A percentile compares a stretch with the other conserved stretches of the same genome.
These are phyloP conservation scores for Tuber magnatum DNA, from an alignment of 495 filamentous ascomycete genomes.

Conservation along the genomic window DNA sequence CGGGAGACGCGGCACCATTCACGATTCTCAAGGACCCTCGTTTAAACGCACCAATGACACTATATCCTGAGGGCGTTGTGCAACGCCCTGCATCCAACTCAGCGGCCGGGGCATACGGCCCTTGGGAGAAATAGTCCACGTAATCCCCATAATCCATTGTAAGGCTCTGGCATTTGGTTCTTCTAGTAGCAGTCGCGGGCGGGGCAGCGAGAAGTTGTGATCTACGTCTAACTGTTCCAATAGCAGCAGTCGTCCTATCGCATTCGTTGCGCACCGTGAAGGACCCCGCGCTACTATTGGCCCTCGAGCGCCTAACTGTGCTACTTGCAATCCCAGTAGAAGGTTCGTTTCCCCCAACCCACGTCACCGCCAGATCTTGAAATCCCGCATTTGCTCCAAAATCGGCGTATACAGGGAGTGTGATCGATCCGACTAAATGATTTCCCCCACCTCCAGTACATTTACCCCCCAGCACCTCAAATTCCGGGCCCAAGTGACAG, in stretches of 20 bases:
- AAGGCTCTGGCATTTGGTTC: constrained; percentile 9
- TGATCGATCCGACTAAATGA: not conserved
- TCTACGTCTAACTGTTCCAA: constrained; percentile 39
- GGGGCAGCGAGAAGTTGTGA: constrained; percentile 34
- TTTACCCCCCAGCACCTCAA: not conserved
- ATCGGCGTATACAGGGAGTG: not conserved
- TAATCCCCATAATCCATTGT: not conserved
- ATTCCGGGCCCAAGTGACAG: not conserved
- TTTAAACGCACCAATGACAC: constrained; percentile 54
- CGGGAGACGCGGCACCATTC: constrained; percentile 51
- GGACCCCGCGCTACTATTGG: not conserved
- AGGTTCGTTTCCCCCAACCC: not conserved
- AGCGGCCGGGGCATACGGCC: not conserved
- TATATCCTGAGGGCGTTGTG: constrained; percentile 42
- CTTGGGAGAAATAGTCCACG: constrained; percentile 3
- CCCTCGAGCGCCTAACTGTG: not conserved
- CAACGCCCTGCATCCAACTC: constrained; percentile 22
- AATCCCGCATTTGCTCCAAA: not conserved
- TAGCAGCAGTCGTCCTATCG: not conserved
- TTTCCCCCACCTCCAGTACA: not conserved
- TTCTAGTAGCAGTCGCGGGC: constrained; percentile 33
- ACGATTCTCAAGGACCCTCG: constrained; percentile 54
- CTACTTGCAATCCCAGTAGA: not conserved
- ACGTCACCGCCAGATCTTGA: not conserved
- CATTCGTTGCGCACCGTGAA: not conserved